These are phyloP conservation scores for slime mould (Dictyostelium discoideum) DNA, from an alignment of 78 protist genomes.

Conservation along the genomic window DNA sequence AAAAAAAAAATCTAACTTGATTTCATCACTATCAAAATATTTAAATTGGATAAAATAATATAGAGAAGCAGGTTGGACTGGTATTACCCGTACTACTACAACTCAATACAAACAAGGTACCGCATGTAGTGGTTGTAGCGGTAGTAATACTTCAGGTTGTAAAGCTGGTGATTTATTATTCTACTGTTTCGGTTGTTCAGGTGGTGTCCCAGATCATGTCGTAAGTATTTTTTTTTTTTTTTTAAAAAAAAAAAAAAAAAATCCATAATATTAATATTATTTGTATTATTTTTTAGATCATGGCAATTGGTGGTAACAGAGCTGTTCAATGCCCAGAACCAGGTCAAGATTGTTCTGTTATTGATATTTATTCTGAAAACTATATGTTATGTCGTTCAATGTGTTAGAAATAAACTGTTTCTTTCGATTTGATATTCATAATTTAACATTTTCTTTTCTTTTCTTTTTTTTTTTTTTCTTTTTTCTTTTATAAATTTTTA, in stretches of 20 bases:
- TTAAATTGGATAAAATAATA: background rate
- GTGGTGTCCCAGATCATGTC: background rate
- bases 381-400: slow-evolving; percentile 17
- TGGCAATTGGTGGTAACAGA: slow-evolving; percentile 36
- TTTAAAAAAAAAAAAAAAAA: background rate
- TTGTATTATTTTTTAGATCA: background rate
- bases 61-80: slow-evolving; percentile 63
- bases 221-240: background rate
- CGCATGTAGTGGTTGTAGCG: slow-evolving; percentile 34
- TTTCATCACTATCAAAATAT: no score
- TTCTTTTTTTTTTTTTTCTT: background rate
- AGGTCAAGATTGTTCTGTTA: slow-evolving; percentile 15
- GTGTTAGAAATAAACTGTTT: slow-evolving; percentile 26
- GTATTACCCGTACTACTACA: slow-evolving; percentile 39
- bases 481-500: background rate
- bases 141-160: slow-evolving; percentile 15
- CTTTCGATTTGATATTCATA: background rate
- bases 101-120: slow-evolving; percentile 56
- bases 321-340: slow-evolving; percentile 45
- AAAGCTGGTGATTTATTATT: slow-evolving; percentile 64
- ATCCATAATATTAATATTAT: background rate
- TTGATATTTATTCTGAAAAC: background rate
- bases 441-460: background rate
- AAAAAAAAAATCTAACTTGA: background rate
- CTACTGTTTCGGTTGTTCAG: slow-evolving; percentile 35